Evolutionary conservation across 257 asterid species (phyloP).

Genomic region (Prunella vulgaris): DNA sequence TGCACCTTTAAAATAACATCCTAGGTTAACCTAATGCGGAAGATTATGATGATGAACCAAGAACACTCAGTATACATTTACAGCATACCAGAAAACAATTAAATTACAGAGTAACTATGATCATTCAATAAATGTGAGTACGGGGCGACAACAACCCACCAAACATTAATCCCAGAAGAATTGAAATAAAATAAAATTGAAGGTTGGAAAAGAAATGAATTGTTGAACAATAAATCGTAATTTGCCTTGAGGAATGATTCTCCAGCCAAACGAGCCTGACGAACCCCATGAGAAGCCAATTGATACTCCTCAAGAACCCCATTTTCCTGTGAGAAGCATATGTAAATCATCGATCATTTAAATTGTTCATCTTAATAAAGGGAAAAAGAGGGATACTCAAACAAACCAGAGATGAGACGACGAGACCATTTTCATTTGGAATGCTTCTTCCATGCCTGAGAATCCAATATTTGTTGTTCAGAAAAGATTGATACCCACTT

Average conservation of each 20-base stretch:
- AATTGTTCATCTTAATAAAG: not conserved
- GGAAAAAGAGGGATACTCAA: not conserved
- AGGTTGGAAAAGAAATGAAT: not conserved
- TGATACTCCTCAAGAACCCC: slow-evolving; percentile 73
- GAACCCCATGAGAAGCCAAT: slow-evolving; percentile 76
- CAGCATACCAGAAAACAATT: not conserved
- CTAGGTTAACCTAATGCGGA: not conserved
- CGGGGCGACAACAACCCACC: not conserved
- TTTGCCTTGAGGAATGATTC: slow-evolving; percentile 62
- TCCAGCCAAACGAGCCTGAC: slow-evolving; percentile 81
- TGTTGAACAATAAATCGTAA: not conserved
- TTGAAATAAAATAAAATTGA: not conserved
- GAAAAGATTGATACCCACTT: slow-evolving; percentile 19
- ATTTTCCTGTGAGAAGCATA: slow-evolving; percentile 53
- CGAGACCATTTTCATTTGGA: slow-evolving; percentile 71
- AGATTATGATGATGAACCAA: not conserved
- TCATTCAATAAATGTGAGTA: not conserved
- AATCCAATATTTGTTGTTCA: slow-evolving; percentile 73
- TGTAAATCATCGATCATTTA: not conserved
- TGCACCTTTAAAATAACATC: not conserved
- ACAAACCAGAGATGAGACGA: slow-evolving; percentile 78
- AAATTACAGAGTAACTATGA: not conserved
- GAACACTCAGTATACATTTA: too few relatives aligned
- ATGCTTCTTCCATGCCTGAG: slow-evolving; percentile 93
- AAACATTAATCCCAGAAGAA: not conserved